Conservation (phyloP, 306 rosid genomes). For the Inga leiocalycina region DNA sequence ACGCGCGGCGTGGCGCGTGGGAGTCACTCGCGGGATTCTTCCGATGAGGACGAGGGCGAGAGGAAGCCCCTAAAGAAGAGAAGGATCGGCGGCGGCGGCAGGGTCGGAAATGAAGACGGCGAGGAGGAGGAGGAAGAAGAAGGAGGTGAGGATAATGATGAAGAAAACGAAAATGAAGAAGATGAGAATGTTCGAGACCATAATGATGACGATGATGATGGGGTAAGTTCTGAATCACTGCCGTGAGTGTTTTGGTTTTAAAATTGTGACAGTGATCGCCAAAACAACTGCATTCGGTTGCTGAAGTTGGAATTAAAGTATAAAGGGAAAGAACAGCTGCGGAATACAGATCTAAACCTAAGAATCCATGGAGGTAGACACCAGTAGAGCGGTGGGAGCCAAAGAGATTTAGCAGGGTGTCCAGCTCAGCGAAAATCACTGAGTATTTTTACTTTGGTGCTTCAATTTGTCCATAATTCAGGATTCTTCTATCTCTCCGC, state of each 20-base stretch:
- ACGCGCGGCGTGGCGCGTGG: constrained; percentile 52
- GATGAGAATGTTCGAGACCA: constrained; percentile 33
- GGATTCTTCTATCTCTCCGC: constrained; percentile 31
- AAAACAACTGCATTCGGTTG: constrained; percentile 4
- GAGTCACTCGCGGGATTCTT: constrained; percentile 40
- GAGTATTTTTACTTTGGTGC: constrained; percentile 38
- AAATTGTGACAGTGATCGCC: background rate
- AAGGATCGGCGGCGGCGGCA: constrained; percentile 44
- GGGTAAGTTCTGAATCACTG: constrained; percentile 51
- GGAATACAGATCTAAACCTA: background rate
- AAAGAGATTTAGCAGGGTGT: constrained; percentile 40
- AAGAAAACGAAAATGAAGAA: background rate
- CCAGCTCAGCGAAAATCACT: constrained; percentile 66
- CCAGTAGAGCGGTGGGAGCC: constrained; percentile 15
- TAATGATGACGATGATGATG: constrained; percentile 49
- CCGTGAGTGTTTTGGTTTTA: background rate
- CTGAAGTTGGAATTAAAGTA: background rate
- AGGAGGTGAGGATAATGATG: constrained; percentile 40
- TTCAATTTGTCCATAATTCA: constrained; percentile 67
- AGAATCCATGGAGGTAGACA: background rate
- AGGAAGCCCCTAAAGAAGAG: constrained; percentile 55
- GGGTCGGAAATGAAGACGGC: constrained; percentile 31
- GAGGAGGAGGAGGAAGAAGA: constrained; percentile 37
- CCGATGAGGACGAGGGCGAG: constrained; percentile 45
- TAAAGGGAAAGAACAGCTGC: background rate